These are phyloP conservation scores for Globisporangium spinosum DNA, from an alignment of 352 stramenopile genomes.

Conservation along the genomic window DNA sequence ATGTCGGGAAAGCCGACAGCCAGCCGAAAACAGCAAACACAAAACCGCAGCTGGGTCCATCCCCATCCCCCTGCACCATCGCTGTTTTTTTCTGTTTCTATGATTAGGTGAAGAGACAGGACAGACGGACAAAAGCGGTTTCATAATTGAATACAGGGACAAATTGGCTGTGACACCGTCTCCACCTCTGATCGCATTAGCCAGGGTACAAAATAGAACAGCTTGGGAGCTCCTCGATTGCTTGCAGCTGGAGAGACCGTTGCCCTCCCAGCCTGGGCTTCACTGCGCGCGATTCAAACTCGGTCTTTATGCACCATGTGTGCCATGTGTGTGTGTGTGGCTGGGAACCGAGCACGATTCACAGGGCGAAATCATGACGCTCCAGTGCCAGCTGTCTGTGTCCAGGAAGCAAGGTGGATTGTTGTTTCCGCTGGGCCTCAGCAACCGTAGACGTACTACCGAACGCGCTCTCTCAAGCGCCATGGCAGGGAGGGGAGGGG, in stretches of 20 bases:
- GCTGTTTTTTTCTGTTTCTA: conserved; percentile 2
- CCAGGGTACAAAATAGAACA: neutral
- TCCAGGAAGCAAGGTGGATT: neutral
- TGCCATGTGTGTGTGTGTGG: neutral
- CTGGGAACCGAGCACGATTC: neutral
- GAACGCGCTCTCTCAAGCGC: too few species aligned
- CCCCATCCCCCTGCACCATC: neutral
- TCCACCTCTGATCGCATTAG: neutral
- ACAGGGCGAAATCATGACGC: neutral
- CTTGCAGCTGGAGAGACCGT: neutral
- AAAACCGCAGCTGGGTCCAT: neutral
- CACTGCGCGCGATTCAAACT: neutral
- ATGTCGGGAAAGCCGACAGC: neutral
- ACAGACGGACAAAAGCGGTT: neutral
- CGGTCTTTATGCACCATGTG: neutral
- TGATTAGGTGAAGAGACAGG: neutral
- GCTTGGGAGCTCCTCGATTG: neutral
- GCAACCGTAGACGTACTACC: neutral
- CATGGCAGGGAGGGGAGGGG: neutral
- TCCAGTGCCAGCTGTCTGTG: neutral
- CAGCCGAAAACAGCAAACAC: neutral
- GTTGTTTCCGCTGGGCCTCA: neutral
- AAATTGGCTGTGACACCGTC: neutral
- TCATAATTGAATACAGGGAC: neutral
- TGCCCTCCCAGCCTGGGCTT: too few species aligned